phyloP scores from a whole-genome alignment of 2,329 filamentous ascomycete genomes.

The Trichoderma hamatum region DNA sequence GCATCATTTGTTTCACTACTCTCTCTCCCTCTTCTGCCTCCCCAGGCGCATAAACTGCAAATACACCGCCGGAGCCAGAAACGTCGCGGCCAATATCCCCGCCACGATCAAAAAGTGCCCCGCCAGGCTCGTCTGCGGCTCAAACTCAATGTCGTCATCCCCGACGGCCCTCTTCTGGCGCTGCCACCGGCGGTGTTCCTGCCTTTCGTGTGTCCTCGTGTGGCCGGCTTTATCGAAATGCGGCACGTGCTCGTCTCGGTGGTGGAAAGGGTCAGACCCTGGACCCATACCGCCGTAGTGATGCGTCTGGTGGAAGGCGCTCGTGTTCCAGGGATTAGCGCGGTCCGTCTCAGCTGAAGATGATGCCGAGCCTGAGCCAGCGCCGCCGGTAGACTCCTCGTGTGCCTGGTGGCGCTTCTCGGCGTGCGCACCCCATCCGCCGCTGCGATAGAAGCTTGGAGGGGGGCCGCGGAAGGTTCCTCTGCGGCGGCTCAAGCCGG shows the following conservation, averaged over 20 bases:
- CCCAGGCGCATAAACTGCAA: conserved; percentile 43
- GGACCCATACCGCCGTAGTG: conserved; percentile 58
- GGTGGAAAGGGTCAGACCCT: conserved; percentile 54
- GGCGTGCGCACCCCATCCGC: conserved; percentile 71
- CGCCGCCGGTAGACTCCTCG: conserved; percentile 46
- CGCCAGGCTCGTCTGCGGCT: conserved; percentile 47
- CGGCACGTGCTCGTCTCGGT: conserved; percentile 51
- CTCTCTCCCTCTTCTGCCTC: conserved; percentile 35
- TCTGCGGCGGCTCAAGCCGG: conserved; percentile 76
- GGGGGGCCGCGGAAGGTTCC: conserved; percentile 82
- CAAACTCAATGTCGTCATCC: conserved; percentile 43
- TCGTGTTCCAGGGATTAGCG: conserved; percentile 34
- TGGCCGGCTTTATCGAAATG: conserved; percentile 81
- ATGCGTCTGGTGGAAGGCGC: conserved; percentile 20
- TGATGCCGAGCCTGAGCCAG: background rate
- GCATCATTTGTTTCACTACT: conserved; percentile 13
- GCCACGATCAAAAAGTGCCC: conserved; percentile 56
- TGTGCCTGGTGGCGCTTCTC: conserved; percentile 62
- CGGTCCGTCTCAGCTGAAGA: background rate
- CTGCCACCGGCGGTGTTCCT: conserved; percentile 53
- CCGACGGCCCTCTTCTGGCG: conserved; percentile 46
- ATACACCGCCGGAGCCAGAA: conserved; percentile 50
- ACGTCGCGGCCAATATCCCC: conserved; percentile 50
- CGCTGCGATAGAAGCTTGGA: conserved; percentile 82
- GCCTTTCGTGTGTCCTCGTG: conserved; percentile 69